Conservation (phyloP, 2,329 filamentous ascomycete genomes). For the Hawksworthiomyces lignivorus region DNA sequence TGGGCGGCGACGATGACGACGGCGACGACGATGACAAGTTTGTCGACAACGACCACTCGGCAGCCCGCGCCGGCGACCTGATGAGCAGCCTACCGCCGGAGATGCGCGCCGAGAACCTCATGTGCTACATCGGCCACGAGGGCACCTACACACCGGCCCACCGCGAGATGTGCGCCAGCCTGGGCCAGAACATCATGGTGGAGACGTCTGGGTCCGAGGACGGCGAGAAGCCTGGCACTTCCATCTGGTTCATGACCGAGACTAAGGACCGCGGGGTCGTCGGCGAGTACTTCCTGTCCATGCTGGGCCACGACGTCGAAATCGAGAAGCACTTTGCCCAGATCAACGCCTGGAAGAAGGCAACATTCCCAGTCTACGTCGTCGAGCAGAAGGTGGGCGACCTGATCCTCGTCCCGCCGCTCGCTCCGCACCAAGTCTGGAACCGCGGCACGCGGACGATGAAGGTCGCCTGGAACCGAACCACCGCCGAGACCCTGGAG, state of each 20-base stretch:
- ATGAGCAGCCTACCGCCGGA: conserved; percentile 84
- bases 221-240: conserved; percentile 77
- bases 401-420: conserved; percentile 84
- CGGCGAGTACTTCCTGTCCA: conserved; percentile 87
- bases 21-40: conserved; percentile 25
- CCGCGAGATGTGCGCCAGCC: conserved; percentile 92
- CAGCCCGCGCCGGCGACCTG: conserved; percentile 74
- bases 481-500: conserved; percentile 83
- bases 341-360: conserved; percentile 89
- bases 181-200: conserved; percentile 98
- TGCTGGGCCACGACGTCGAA: conserved; percentile 91
- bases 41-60: conserved; percentile 42
- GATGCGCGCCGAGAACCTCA: conserved; percentile 92
- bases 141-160: conserved; percentile 94
- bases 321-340: conserved; percentile 97
- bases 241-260: conserved; percentile 98
- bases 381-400: conserved; percentile 88
- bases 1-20: neutral
- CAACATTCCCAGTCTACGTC: conserved; percentile 85
- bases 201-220: conserved; percentile 68
- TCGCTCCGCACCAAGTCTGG: conserved; percentile 97
- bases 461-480: conserved; percentile 97
- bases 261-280: conserved; percentile 85
- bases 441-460: conserved; percentile 92
- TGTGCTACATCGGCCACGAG: conserved; percentile 98